Evolutionary conservation across 768 basidiomycete species (phyloP).

Genomic region (Clathrus columnatus): DNA sequence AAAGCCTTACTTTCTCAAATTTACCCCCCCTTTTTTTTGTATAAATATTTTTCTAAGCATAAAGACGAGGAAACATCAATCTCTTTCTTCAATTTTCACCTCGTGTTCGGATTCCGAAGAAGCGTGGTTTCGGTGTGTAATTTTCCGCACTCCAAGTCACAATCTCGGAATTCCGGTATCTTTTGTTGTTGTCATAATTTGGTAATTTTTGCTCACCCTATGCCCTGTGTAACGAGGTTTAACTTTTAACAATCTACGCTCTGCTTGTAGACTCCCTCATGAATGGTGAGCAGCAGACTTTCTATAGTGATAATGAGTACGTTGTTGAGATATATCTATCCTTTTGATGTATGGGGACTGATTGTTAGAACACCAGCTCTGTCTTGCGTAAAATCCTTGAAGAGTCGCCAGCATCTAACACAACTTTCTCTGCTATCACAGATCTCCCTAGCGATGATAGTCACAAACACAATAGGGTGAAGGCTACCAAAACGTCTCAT

Average conservation of each 20-base stretch:
- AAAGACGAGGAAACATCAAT: too few relatives aligned
- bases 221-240: neutral
- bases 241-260: neutral
- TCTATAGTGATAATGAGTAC: neutral
- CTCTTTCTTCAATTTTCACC: neutral
- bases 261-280: neutral
- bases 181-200: neutral
- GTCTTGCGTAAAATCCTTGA: constrained; percentile 8
- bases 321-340: neutral
- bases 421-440: neutral
- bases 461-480: constrained; percentile 1
- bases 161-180: neutral
- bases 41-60: too few relatives aligned
- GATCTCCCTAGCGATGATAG: constrained; percentile 1
- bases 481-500: neutral
- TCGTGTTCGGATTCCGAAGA: neutral
- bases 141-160: neutral
- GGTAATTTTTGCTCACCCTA: neutral
- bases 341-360: neutral
- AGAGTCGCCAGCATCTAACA: neutral
- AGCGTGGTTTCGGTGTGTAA: too few relatives aligned
- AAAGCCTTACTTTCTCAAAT: too few relatives aligned
- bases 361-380: neutral
- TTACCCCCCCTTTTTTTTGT: too few relatives aligned
- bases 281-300: neutral